Evolutionary conservation across 2,329 filamentous ascomycete species (phyloP), one percentile per base, ranked within the genome.

Genomic region (Monosporascus cannonballus): DNA sequence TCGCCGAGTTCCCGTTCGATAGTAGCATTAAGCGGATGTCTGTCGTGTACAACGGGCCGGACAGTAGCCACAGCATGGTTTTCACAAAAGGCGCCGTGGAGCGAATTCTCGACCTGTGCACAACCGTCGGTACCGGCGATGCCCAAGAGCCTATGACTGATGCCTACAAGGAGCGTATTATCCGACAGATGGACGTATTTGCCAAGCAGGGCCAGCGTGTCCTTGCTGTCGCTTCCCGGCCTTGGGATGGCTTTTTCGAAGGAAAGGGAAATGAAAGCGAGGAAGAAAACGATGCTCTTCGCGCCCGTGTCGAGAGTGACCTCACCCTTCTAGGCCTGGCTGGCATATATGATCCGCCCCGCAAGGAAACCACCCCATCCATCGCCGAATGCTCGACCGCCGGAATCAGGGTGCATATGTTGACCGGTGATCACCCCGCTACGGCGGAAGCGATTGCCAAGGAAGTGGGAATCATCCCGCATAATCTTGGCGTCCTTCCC

Each of bases 301-400:
- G 90, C 6, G 71, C 74, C 6, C 71, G 77, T 4, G 78, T 93
- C 15, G 90, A 95, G 65, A 73, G 75, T 37, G 76, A 81, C 30
- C 80, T 96, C 34, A 79, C 77, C 3, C 88, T 95, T 56, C 80
- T 89, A 15, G 92, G 91, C n/a, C 78, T 96, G 9, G 85, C 88
- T 48, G 90, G 90, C 52, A 86, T 96, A 57, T 93, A 94, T 65
- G 90, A 96, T 60, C 90, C 90, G 3, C 90, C 90, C 51, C 88
- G 90, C 2, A 81, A 84, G 2, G 90, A 95, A 71, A 91, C 90
- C 0, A 87, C 85, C 22, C 79, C 76, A 1, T 85, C 88, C 6
- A 89, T 92, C 53, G 75, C 75, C 22, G 80, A 86, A 63, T 90
- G 87, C 63, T 81, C 86, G 51, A 78, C 78, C 46, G 89, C 89